Evolutionary conservation across 768 basidiomycete genomes (phyloP).

Genomic region (Termitomyces sp.): DNA sequence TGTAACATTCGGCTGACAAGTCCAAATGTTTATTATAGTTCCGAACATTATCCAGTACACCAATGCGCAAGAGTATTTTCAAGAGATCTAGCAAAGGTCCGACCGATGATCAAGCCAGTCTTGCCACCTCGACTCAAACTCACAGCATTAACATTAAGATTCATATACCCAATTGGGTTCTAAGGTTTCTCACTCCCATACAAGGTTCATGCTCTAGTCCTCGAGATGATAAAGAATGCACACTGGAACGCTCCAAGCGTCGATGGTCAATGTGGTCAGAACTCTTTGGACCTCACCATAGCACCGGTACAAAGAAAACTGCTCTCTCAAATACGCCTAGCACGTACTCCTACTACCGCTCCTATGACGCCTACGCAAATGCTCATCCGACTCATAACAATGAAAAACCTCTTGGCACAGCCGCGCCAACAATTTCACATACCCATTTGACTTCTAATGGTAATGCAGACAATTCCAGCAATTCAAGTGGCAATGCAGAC

Average conservation of each 20-base stretch:
- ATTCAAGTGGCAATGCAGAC: neutral
- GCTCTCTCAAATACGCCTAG: no score
- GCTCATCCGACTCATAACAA: neutral
- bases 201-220: neutral
- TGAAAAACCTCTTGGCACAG: neutral
- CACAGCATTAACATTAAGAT: neutral
- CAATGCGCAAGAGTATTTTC: neutral
- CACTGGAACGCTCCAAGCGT: no score
- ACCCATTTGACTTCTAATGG: neutral
- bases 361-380: no score
- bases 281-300: no score
- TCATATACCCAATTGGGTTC: neutral
- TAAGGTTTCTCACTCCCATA: neutral
- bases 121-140: neutral
- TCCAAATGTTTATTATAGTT: neutral
- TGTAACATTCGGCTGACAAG: neutral
- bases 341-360: no score
- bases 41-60: neutral
- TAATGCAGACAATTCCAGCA: neutral
- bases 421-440: neutral
- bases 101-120: neutral
- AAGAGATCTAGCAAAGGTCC: neutral
- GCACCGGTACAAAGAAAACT: no score
- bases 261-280: no score
- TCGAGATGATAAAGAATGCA: no score